Evolutionary conservation across 768 basidiomycete species (phyloP).

Genomic region (Leccinellum albellum): DNA sequence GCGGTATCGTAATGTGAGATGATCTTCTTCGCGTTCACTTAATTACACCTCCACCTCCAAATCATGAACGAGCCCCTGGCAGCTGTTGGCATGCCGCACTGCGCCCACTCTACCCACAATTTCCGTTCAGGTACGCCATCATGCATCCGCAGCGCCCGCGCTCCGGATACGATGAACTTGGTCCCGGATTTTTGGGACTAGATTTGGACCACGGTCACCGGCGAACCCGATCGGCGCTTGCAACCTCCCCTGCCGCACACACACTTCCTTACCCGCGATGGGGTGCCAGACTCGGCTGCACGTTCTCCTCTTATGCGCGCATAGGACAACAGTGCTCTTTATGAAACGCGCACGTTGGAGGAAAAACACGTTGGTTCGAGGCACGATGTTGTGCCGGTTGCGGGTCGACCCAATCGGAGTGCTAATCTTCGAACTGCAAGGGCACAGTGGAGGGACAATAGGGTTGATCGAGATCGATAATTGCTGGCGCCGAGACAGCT

Average conservation of each 20-base stretch:
- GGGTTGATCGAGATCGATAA: constrained; percentile 26
- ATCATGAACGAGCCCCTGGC: constrained; percentile 34
- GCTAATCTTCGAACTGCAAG: constrained; percentile 26
- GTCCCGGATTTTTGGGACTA: constrained; percentile 26
- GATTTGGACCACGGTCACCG: constrained; percentile 9
- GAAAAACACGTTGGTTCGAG: too few species aligned
- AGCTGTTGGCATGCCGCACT: constrained; percentile 27
- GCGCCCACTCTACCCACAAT: constrained; percentile 28
- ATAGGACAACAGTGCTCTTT: too few species aligned
- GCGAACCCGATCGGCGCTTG: constrained; percentile 22
- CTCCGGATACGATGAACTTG: background rate
- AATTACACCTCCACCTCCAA: constrained; percentile 39
- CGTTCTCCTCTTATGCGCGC: too few species aligned
- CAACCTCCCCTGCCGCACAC: constrained; percentile 15
- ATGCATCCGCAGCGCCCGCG: background rate
- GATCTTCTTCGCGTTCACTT: constrained; percentile 34
- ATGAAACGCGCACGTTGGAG: too few species aligned
- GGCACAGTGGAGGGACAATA: constrained; percentile 35
- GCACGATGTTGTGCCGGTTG: too few species aligned
- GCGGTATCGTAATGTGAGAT: constrained; percentile 22
- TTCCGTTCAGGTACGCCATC: background rate
- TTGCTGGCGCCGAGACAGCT: constrained; percentile 36
- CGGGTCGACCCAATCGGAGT: constrained; percentile 26
- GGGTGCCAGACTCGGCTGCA: constrained; percentile 17
- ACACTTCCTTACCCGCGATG: constrained; percentile 18